Percentiles rank a stretch among this genome's conserved stretches.
These are phyloP conservation scores for Lasiodiplodia sp. DNA, from an alignment of 2,329 filamentous ascomycete genomes.

Conservation along the genomic window DNA sequence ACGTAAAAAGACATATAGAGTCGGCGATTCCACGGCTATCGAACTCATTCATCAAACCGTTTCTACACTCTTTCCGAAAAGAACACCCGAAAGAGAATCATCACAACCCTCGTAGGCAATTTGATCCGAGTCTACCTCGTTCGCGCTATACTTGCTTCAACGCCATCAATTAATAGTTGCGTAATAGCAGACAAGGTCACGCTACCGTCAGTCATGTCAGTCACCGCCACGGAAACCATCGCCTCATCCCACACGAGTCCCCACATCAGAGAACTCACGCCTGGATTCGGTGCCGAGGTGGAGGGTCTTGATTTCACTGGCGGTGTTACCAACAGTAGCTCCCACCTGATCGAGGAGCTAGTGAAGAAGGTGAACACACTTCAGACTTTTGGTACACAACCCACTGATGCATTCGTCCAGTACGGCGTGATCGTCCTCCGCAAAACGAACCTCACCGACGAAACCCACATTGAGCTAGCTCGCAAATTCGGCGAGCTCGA, in stretches of 20 bases:
- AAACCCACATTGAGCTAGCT: constrained; percentile 61
- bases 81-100: too few species aligned
- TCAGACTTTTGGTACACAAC: neutral
- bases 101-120: too few species aligned
- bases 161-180: too few species aligned
- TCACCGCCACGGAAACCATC: neutral
- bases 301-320: neutral
- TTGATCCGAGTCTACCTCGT: too few species aligned
- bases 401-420: constrained; percentile 39
- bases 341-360: neutral
- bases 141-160: too few species aligned
- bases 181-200: too few species aligned
- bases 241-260: neutral
- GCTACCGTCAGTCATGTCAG: neutral
- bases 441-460: constrained; percentile 59
- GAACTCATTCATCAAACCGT: too few species aligned
- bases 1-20: too few species aligned
- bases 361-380: neutral
- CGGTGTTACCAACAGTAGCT: neutral
- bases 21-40: too few species aligned
- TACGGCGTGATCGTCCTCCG: constrained; percentile 63
- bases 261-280: neutral
- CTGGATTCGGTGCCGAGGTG: neutral
- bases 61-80: too few species aligned
- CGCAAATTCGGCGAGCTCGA: constrained; percentile 63